These are phyloP conservation scores for Xylaria castorea DNA, from an alignment of 495 filamentous ascomycete species.

Conservation along the genomic window DNA sequence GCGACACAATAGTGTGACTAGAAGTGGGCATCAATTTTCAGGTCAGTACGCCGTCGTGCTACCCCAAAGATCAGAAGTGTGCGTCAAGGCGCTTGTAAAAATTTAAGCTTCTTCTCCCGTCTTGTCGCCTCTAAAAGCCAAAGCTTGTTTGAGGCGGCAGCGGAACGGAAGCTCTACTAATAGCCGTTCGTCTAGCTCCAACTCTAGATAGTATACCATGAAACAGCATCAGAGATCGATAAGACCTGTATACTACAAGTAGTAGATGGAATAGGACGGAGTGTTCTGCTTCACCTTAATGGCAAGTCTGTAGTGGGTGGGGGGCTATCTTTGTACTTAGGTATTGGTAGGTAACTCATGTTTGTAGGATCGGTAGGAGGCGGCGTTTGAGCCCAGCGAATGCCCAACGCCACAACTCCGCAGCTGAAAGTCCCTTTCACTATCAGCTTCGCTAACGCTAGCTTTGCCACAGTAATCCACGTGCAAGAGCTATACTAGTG, in stretches of 20 bases:
- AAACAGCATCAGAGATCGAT: background rate
- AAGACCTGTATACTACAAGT: background rate
- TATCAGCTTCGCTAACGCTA: constrained; percentile 15
- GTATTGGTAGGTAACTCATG: background rate
- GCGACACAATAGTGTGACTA: background rate
- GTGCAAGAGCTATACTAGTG: background rate
- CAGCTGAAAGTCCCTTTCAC: background rate
- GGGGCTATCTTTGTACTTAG: background rate
- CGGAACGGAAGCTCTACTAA: constrained; percentile 15
- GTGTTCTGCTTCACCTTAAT: background rate
- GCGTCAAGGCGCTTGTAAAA: constrained; percentile 16
- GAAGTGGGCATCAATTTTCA: background rate
- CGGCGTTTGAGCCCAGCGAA: background rate
- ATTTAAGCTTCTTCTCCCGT: constrained; percentile 20
- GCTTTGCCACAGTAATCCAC: background rate
- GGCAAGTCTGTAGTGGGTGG: background rate
- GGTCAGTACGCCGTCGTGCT: background rate
- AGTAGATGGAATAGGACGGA: background rate
- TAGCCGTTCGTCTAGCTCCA: background rate
- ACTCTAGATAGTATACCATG: background rate
- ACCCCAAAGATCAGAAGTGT: constrained; percentile 13
- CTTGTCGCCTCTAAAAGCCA: constrained; percentile 12
- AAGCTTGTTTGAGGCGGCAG: constrained; percentile 9
- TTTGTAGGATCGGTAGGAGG: background rate
- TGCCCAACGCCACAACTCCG: background rate